Percentiles rank a stretch among this genome's conserved stretches.
Evolutionary conservation across 176 grass and related monocot genomes (phyloP).

Genomic region (Saccharum spontaneum): DNA sequence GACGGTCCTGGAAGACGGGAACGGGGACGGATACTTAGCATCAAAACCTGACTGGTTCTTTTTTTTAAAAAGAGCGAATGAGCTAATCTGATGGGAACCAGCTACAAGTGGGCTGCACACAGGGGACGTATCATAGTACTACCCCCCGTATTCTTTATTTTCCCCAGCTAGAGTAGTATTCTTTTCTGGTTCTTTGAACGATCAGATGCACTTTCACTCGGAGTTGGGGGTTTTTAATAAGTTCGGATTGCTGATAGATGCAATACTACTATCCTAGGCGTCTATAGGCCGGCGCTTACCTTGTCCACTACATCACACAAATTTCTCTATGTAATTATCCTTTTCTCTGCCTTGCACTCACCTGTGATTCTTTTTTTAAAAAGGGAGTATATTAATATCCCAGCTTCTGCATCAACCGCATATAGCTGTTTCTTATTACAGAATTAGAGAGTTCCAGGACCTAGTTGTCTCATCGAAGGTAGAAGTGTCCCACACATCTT

Average conservation of each 20-base stretch:
- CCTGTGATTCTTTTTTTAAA: neutral
- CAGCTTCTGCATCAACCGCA: no score
- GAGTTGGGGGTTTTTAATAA: neutral
- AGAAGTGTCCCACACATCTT: no score
- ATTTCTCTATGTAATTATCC: neutral
- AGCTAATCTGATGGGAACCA: constrained; percentile 13
- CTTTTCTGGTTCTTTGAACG: neutral
- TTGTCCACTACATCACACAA: no score
- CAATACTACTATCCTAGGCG: neutral
- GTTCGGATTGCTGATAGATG: neutral
- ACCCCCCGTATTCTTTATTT: neutral
- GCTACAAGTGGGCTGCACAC: neutral
- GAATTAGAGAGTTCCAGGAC: no score
- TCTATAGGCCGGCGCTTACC: neutral
- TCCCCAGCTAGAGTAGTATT: neutral
- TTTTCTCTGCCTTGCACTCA: neutral
- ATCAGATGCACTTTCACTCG: neutral
- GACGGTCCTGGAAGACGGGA: neutral
- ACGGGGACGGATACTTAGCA: neutral
- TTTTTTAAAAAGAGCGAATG: neutral
- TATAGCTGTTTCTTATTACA: no score
- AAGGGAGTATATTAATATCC: no score
- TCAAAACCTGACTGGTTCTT: neutral
- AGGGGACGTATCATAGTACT: neutral
- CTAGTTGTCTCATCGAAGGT: no score